These are phyloP conservation scores for Limtongozyma cylindracea DNA, from an alignment of 805 yeast species.

Conservation along the genomic window DNA sequence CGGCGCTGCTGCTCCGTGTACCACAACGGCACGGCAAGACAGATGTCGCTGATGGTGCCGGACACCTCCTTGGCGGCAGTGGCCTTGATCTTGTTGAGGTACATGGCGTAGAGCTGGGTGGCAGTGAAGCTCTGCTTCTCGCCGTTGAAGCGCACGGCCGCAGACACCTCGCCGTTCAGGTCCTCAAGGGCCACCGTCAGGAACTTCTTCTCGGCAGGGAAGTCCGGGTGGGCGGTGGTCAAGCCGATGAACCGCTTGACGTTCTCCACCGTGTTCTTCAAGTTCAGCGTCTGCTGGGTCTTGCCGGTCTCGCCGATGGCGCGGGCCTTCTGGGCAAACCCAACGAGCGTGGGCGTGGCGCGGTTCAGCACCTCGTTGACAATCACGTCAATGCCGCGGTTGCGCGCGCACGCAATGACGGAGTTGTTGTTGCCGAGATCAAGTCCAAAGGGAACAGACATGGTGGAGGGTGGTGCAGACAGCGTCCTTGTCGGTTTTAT, in stretches of 20 bases:
- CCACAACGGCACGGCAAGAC: slow-evolving; percentile 93
- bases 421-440: slow-evolving; percentile 92
- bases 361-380: slow-evolving; percentile 98
- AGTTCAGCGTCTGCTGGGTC: slow-evolving; percentile 88
- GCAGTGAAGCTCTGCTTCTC: slow-evolving; percentile 59
- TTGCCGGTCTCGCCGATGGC: slow-evolving; percentile 89
- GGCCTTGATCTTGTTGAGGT: slow-evolving; percentile 69
- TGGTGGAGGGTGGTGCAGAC: slow-evolving; percentile 10
- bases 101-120: slow-evolving; percentile 88
- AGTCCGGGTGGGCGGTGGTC: slow-evolving; percentile 47
- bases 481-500: too few species aligned
- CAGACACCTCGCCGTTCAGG: slow-evolving; percentile 53
- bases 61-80: slow-evolving; percentile 65
- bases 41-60: slow-evolving; percentile 63
- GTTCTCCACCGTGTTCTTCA: slow-evolving; percentile 90
- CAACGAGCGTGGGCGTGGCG: slow-evolving; percentile 77
- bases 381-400: slow-evolving; percentile 94
- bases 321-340: slow-evolving; percentile 77
- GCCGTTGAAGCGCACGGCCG: slow-evolving; percentile 68
- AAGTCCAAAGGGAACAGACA: slow-evolving; percentile 93
- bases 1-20: slow-evolving; percentile 93
- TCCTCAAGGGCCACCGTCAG: slow-evolving; percentile 50
- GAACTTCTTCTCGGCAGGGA: slow-evolving; percentile 47
- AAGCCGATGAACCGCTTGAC: slow-evolving; percentile 84
- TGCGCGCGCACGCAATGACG: slow-evolving; percentile 87